Base-by-base conservation (phyloP, 768 basidiomycete species). In the Hypholoma fasciculare region DNA sequence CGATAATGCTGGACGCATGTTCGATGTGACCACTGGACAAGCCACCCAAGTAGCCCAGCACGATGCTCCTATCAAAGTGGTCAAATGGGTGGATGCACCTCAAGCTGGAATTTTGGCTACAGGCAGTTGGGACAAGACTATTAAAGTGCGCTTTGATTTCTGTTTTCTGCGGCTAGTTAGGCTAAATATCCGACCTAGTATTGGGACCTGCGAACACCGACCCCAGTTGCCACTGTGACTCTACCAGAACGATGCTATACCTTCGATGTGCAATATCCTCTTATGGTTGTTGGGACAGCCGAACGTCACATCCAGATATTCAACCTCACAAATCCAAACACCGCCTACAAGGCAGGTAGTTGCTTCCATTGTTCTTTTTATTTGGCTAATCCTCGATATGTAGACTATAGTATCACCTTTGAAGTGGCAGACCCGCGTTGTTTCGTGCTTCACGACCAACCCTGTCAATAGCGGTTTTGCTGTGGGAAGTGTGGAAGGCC, bases 121-220 rank as follows among this genome's bases (percentile, higher is more conserved):
- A 1, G 97, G 95, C 9, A 94, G 94, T 53, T 99, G 97, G 97
- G 96, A 99, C 72, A 96, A 96, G 75, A 96, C 93, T 1, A 74
- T 98, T 69, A 96, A 95, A 81, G 96, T 95, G 63, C 55, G 75
- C 67, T 2, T 59, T 62, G 23, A 44, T 50, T 34, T 34, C 51
- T n/a, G 23, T 36, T 40, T 48, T 26, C 30, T 42, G 52, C 20
- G 54, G 39, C 46, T 23, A 30, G 19, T 58, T 3, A 12, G 17
- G 56, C 48, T 52, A 61, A 56, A 12, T 20, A 57, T 56, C 13
- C 7, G 37, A 16, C 26, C 27, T 64, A 97, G 94, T 98, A 97
- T 67, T 98, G 96, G 96, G 94, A 97, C 72, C 72, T 95, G 60
- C 85, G 93, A 34, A 79, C 84, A 1, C 73, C 88, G n/a, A 82